phyloP scores from a whole-genome alignment of 345 rosid genomes.

The Pugionium dolabratum region DNA sequence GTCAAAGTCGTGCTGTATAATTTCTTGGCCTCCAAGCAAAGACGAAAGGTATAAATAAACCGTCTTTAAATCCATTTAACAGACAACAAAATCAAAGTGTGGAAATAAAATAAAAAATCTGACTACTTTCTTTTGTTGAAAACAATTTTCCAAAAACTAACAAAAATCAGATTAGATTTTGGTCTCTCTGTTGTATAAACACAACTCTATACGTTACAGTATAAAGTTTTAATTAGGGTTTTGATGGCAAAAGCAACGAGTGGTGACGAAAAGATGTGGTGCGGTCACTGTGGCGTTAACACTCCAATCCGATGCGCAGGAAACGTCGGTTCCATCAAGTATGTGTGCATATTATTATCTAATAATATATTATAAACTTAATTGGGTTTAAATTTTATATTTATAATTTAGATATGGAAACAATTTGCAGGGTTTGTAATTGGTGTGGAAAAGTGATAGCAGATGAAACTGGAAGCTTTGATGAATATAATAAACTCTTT shows the following conservation, averaged over 20 bases:
- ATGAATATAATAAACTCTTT: conserved; percentile 30
- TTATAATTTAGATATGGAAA: not conserved
- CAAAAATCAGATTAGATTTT: not conserved
- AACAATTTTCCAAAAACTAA: conserved; percentile 1
- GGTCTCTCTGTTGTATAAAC: conserved; percentile 2
- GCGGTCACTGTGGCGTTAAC: conserved; percentile 33
- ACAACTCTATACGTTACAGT: not conserved
- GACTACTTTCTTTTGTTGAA: too few species aligned
- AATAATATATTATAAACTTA: not conserved
- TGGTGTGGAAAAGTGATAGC: conserved; percentile 39
- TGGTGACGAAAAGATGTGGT: conserved; percentile 28
- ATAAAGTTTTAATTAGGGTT: not conserved
- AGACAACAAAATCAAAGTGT: not conserved
- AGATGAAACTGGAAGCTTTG: conserved; percentile 34
- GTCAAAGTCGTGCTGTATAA: too few species aligned
- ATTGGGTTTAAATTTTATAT: not conserved
- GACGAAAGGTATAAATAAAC: too few species aligned
- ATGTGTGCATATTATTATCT: not conserved
- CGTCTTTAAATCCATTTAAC: too few species aligned
- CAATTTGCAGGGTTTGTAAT: conserved; percentile 17
- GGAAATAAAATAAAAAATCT: too few species aligned
- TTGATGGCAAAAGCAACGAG: conserved; percentile 8
- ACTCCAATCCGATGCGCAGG: conserved; percentile 32
- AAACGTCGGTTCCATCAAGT: conserved; percentile 25
- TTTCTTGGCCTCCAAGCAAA: too few species aligned